Base-by-base conservation (phyloP, 2,329 filamentous ascomycete species). In the Knufia fluminis region DNA sequence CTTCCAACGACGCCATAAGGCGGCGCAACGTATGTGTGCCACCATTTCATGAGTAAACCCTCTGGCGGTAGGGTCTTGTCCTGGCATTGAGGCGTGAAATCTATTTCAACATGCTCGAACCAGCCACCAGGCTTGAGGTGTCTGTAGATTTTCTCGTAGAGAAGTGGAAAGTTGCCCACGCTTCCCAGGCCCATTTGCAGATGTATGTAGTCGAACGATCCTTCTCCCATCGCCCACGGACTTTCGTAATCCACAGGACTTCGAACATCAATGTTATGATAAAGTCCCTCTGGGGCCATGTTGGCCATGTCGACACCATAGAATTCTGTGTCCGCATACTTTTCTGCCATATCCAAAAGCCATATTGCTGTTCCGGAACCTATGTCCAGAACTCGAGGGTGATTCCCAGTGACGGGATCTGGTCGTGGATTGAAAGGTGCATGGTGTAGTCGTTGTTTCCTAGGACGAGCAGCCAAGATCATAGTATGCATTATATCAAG, bases 281-380 rank as follows among this genome's bases (percentile, higher is more conserved):
- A 85, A 40, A 87, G 86, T 51, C 86, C 91, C 58, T 33, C 35
- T 52, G 61, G 48, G 60, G 83, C 80, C 51, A 82, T 81, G 45
- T 76, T 72, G 35, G 76, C 74, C 19, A 85, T 67, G 61, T 85
- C 81, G 22, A 82, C 64, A 20, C 80, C 81, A 20, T 76, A 63
- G 44, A 84, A 78, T 64, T 80, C 76, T 46, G 79, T 74, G 17
- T 76, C 61, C 10, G 71, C 71, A 61, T 78, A 82, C 63, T 73
- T 73, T 77, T 85, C 82, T 54, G 85, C 85, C 68, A 95, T 84
- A 57, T 91, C 85, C 59, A 94, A 86, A 35, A 85, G 80, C 91
- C 91, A 97, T 53, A 94, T 91, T 33, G 88, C 89, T 1, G 88
- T 94, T 17, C 90, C 91, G 55, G 85, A 90, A 36, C 89, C 91